phyloP scores from a whole-genome alignment of 2,329 filamentous ascomycete species.

The Biscogniauxia marginata region DNA sequence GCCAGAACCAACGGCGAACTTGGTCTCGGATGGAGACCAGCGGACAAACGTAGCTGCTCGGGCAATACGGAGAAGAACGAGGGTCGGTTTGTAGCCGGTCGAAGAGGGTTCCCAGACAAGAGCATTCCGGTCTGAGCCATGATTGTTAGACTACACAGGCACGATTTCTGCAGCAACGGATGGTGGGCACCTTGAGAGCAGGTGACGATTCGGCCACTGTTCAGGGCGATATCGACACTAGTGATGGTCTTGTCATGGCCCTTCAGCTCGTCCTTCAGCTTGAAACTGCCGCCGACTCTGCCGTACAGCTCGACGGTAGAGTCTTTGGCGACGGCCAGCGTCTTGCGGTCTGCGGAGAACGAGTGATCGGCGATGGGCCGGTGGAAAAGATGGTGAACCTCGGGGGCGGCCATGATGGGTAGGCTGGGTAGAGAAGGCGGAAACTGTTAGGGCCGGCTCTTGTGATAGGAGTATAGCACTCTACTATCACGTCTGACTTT shows the following conservation, averaged over 20 bases:
- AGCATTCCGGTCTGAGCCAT: slow-evolving; percentile 80
- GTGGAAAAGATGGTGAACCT: slow-evolving; percentile 97
- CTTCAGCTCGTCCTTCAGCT: slow-evolving; percentile 86
- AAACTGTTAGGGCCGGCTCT: neutral
- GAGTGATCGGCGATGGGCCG: slow-evolving; percentile 96
- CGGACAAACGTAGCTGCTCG: slow-evolving; percentile 94
- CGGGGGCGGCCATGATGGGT: slow-evolving; percentile 70
- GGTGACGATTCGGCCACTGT: slow-evolving; percentile 89
- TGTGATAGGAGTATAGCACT: slow-evolving; percentile 90
- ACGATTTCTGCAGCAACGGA: neutral
- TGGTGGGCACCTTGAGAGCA: slow-evolving; percentile 79
- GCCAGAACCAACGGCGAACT: slow-evolving; percentile 95
- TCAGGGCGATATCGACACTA: slow-evolving; percentile 90
- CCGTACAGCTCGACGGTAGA: slow-evolving; percentile 86
- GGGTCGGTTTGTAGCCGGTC: slow-evolving; percentile 90
- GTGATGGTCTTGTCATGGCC: slow-evolving; percentile 98
- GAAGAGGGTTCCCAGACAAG: slow-evolving; percentile 97
- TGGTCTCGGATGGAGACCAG: slow-evolving; percentile 95
- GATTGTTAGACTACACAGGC: neutral
- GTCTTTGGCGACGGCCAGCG: slow-evolving; percentile 87
- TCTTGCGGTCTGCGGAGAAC: slow-evolving; percentile 88
- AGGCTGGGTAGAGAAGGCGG: neutral
- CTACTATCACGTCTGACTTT: slow-evolving; percentile 70
- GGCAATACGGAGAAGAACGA: slow-evolving; percentile 96
- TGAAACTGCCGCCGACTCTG: slow-evolving; percentile 70